phyloP scores from a whole-genome alignment of 768 basidiomycete species.

The Pisolithus sp. region DNA sequence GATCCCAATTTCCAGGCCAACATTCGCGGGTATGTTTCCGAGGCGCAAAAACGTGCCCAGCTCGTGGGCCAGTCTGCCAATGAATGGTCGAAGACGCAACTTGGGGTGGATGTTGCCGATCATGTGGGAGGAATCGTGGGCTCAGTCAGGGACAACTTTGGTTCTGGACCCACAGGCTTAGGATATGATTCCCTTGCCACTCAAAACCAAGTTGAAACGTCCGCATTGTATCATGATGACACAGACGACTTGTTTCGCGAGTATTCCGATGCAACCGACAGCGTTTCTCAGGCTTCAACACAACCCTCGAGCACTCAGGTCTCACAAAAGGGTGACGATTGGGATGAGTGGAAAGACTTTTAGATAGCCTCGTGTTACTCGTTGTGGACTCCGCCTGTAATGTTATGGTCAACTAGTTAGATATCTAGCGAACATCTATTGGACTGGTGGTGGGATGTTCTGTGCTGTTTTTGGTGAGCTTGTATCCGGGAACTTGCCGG shows the following conservation, averaged over 20 bases:
- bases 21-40: slow-evolving; percentile 65
- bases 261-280: slow-evolving; percentile 18
- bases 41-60: slow-evolving; percentile 60
- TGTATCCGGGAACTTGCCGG: background rate
- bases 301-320: slow-evolving; percentile 7
- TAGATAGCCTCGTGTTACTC: slow-evolving; percentile 27
- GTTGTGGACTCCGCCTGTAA: background rate
- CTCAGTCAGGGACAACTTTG: slow-evolving; percentile 51
- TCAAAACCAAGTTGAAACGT: slow-evolving; percentile 48
- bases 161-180: slow-evolving; percentile 47
- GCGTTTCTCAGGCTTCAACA: slow-evolving; percentile 7
- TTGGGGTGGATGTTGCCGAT: slow-evolving; percentile 83
- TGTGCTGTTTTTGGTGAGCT: background rate
- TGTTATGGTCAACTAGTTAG: background rate
- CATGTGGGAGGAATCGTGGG: slow-evolving; percentile 67
- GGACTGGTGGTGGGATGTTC: too few species aligned
- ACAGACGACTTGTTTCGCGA: slow-evolving; percentile 56
- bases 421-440: background rate
- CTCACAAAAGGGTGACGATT: slow-evolving; percentile 44
- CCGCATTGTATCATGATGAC: slow-evolving; percentile 55
- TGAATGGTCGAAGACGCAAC: slow-evolving; percentile 67
- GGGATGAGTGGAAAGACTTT: slow-evolving; percentile 83
- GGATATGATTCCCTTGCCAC: slow-evolving; percentile 45
- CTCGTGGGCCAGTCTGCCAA: slow-evolving; percentile 60
- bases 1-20: slow-evolving; percentile 77